Conservation (phyloP, 768 basidiomycete genomes). For the Podaxis mareebaensis region DNA sequence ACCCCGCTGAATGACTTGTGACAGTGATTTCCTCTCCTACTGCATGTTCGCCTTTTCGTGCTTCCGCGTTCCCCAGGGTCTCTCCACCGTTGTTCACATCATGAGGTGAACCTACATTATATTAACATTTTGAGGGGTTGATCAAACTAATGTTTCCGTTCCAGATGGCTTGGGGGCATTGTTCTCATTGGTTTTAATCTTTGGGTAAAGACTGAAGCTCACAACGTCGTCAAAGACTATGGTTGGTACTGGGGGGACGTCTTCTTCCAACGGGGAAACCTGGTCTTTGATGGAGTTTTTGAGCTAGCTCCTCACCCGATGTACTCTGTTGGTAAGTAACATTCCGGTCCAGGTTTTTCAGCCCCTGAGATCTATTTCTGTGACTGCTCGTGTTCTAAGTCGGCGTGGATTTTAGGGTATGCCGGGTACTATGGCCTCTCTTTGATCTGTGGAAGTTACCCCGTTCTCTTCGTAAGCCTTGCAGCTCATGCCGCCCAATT, state of each 20-base stretch:
- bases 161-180: conserved; percentile 85
- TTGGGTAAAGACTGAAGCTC: conserved; percentile 98
- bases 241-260: conserved; percentile 98
- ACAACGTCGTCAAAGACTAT: conserved; percentile 96
- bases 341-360: neutral
- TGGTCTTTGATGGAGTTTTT: conserved; percentile 98
- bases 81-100: conserved; percentile 72
- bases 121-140: neutral
- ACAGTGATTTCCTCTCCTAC: conserved; percentile 91
- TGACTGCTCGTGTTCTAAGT: neutral
- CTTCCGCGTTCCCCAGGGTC: conserved; percentile 80
- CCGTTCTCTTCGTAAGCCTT: conserved; percentile 91
- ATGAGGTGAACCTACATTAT: conserved; percentile 52
- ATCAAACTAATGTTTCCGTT: conserved; percentile 13
- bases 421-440: conserved; percentile 98
- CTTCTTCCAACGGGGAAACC: conserved; percentile 88
- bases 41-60: conserved; percentile 94
- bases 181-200: conserved; percentile 91
- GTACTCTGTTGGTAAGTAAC: conserved; percentile 76
- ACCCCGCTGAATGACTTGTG: conserved; percentile 1
- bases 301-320: conserved; percentile 93
- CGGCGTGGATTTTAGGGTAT: conserved; percentile 53
- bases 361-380: neutral
- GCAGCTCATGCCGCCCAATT: conserved; percentile 95
- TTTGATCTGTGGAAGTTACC: conserved; percentile 84